Base-by-base conservation (phyloP, 1,284 basidiomycete genomes). In the Puccinia polysora region DNA sequence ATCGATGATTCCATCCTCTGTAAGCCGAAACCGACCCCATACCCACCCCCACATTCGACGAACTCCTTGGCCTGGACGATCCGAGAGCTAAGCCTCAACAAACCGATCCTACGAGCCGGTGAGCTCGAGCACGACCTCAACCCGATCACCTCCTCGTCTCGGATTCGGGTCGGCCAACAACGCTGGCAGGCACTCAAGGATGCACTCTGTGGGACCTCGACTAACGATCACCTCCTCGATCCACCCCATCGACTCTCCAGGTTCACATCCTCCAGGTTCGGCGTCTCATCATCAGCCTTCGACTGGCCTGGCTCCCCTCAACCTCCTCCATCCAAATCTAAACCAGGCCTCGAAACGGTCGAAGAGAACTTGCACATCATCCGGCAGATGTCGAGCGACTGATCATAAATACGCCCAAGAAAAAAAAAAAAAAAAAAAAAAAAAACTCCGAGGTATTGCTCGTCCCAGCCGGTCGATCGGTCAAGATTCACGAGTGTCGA, bases 1-100 rank as follows among this genome's bases (percentile, higher is more conserved):
- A 71, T 71, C 12, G 68, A 71, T 62, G 58, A 71, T 49, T 71
- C 68, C 8, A 18, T 71, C 5, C 34, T 71, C 20, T 62, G 60
- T 47, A 71, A 60, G 47, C 60, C 60, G 43, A 32, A 56, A 10
- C 68, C 68, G 20, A 52, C 12, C 15, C 68, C 56, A 18, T 62
- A 71, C 53, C n/a, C 58, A 10, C 30, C 58, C 6, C 8, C 43
- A 38, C 34, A 49, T 18, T 62, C 32, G 36, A 32, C 56, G 1
- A 62, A 43, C 34, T 18, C 53, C 15, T 43, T 69, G 25, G 36
- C 20, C 15, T 40, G 36, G 15, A 69, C 65, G 36, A 69, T 59
- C n/a, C 15, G 30, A n/a, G 38, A 47, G 18, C 25, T 62, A 43
- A 45, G 43, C 25, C 45, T 71, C 14, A 71, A 60, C 38, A 58